phyloP scores from a whole-genome alignment of 768 basidiomycete genomes.

The Phanerochaete carnosa region DNA sequence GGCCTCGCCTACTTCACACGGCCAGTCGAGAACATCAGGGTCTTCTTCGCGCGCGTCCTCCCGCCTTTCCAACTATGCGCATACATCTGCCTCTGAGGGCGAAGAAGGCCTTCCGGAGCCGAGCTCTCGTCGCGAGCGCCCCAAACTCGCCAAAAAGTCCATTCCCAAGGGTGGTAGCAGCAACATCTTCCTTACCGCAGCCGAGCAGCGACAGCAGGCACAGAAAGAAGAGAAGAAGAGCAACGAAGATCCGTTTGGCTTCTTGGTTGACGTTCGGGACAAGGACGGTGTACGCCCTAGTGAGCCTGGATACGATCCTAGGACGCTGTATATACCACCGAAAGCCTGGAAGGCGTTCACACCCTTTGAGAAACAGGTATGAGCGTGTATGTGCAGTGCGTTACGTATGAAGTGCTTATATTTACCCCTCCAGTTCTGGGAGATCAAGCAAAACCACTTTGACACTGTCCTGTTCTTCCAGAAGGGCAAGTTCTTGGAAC shows the following conservation, averaged over 20 bases:
- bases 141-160: constrained; percentile 29
- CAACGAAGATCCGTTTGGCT: constrained; percentile 71
- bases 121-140: constrained; percentile 30
- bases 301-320: constrained; percentile 86
- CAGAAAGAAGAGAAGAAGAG: constrained; percentile 84
- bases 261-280: constrained; percentile 71
- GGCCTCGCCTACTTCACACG: constrained; percentile 45
- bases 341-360: constrained; percentile 81
- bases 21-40: constrained; percentile 31
- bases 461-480: constrained; percentile 99
- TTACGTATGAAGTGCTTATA: background rate
- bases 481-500: constrained; percentile 92
- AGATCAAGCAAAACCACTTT: constrained; percentile 97
- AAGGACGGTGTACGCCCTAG: constrained; percentile 77
- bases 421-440: constrained; percentile 29
- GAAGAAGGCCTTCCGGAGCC: constrained; percentile 36
- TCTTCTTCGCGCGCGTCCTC: constrained; percentile 33
- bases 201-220: constrained; percentile 70
- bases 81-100: constrained; percentile 29
- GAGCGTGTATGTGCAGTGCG: background rate
- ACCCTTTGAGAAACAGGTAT: constrained; percentile 88
- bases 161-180: constrained; percentile 27
- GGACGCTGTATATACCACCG: constrained; percentile 79
- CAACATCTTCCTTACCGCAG: constrained; percentile 71
- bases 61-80: constrained; percentile 28